Evolutionary conservation across 805 yeast species (phyloP).

Genomic region (Lachancea nothofagi): DNA sequence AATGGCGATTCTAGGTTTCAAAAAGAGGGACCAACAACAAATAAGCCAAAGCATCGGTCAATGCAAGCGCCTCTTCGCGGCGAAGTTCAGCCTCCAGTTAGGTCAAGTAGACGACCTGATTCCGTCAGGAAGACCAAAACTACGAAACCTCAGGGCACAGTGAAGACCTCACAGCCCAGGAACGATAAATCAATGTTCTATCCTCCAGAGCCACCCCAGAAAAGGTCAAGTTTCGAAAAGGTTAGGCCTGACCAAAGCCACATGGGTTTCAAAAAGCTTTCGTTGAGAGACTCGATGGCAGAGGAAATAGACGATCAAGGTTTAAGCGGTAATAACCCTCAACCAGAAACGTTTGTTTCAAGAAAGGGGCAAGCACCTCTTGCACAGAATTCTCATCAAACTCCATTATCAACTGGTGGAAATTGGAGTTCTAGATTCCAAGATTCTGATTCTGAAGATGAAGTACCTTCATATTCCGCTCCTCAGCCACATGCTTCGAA

Average conservation of each 20-base stretch:
- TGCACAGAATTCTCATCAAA: conserved; percentile 12
- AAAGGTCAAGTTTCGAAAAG: conserved; percentile 55
- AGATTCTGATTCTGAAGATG: conserved; percentile 60
- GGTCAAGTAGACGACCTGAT: conserved; percentile 8
- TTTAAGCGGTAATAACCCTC: conserved; percentile 9
- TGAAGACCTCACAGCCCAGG: conserved; percentile 10
- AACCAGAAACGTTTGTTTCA: conserved; percentile 6
- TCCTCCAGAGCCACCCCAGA: conserved; percentile 38
- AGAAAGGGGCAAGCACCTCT: conserved; percentile 17
- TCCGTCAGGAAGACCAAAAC: conserved; percentile 29
- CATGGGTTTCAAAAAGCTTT: conserved; percentile 36
- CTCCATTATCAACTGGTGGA: conserved; percentile 13
- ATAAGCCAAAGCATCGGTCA: conserved; percentile 7
- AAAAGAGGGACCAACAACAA: conserved; percentile 7
- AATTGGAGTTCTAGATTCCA: conserved; percentile 50
- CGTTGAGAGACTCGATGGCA: conserved; percentile 31
- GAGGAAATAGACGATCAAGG: conserved; percentile 13
- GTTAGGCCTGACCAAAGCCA: conserved; percentile 30
- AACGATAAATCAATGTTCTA: conserved; percentile 18
- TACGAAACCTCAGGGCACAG: conserved; percentile 28
- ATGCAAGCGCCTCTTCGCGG: background rate
- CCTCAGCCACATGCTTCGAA: conserved; percentile 13
- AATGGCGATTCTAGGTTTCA: background rate
- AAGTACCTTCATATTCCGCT: conserved; percentile 22
- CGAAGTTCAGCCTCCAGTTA: conserved; percentile 9